Conservation (phyloP, 148 eudicot species). For the Rhododendron griersonianum region DNA sequence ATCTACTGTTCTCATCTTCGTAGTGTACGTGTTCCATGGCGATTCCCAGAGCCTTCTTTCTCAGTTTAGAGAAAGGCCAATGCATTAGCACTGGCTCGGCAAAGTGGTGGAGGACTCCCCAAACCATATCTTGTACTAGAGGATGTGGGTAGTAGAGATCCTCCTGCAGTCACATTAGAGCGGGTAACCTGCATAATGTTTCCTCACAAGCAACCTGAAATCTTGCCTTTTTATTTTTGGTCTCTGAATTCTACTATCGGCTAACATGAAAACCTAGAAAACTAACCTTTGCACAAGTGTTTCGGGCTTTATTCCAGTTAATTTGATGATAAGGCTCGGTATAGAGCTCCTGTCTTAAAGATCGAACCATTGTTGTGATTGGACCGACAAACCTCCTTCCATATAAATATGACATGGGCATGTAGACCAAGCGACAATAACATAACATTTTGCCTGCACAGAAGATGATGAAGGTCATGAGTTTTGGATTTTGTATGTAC, state of each 20-base stretch:
- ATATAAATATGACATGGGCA: slow-evolving; percentile 71
- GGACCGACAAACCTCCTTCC: slow-evolving; percentile 57
- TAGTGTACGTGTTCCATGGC: slow-evolving; percentile 53
- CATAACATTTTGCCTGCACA: slow-evolving; percentile 53
- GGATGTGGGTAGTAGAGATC: slow-evolving; percentile 49
- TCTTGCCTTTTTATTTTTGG: neutral
- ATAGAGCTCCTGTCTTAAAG: slow-evolving; percentile 47
- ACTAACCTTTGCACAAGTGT: slow-evolving; percentile 52
- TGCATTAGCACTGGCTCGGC: slow-evolving; percentile 34
- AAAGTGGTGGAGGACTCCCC: slow-evolving; percentile 43
- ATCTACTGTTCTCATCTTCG: slow-evolving; percentile 47
- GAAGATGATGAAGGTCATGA: neutral
- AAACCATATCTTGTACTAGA: slow-evolving; percentile 40
- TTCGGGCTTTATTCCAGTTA: slow-evolving; percentile 53
- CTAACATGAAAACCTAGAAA: neutral
- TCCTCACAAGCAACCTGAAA: neutral
- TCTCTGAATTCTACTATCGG: neutral
- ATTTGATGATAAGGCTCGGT: slow-evolving; percentile 35
- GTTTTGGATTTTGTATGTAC: neutral
- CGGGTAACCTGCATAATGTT: neutral
- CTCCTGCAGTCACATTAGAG: slow-evolving; percentile 26
- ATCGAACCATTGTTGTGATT: slow-evolving; percentile 31
- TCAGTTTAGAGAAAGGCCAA: slow-evolving; percentile 40
- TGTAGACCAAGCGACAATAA: slow-evolving; percentile 58
- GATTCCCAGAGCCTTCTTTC: slow-evolving; percentile 34